Base-by-base conservation (phyloP, 2,329 filamentous ascomycete genomes). In the Ceratocystis huliohia region DNA sequence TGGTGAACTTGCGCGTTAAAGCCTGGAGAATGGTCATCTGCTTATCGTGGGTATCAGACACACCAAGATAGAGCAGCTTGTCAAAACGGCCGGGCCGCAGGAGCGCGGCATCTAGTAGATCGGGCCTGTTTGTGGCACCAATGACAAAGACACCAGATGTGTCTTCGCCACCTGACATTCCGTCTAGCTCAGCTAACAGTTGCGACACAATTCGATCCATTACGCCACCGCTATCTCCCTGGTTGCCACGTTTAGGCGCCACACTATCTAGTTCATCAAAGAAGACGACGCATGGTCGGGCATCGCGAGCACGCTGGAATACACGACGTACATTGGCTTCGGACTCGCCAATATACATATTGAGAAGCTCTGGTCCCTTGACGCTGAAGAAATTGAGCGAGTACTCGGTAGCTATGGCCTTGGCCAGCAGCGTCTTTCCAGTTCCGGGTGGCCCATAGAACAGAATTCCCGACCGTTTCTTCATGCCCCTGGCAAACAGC, bases 181-280 rank as follows among this genome's bases (percentile, higher is more conserved):
- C 94, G 73, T 99, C 94, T 25, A 99, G 80, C 76, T 99, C 94
- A 0, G 94, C 94, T 10, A 99, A 83, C 57, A 99, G 79, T 78
- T 97, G 94, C 68, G 88, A 94, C 64, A 99, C 93, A 70, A 97
- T 97, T 66, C 94, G 86, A 74, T 97, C 94, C 93, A 97, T 97
- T 66, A 97, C 94, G 73, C 94, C 94, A 67, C 94, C 93, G 69
- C 91, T 96, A 73, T 97, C 94, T 62, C 94, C 94, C 75, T 97
- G 93, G 72, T 97, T 97, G 46, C 94, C 94, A 76, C 94, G 84
- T 78, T 97, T 97, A 0, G 94, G 94, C 3, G 94, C 93, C 1
- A 97, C 93, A 0, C 89, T 94, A 75, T 96, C 91, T 70, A 96
- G 75, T 75, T 96, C 91, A 72, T 96, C 91, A 72, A 96, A 96